A percentile compares a stretch with the other conserved stretches of the same genome.
Conservation (phyloP, 345 rosid species). For the Luvunga scandens region DNA sequence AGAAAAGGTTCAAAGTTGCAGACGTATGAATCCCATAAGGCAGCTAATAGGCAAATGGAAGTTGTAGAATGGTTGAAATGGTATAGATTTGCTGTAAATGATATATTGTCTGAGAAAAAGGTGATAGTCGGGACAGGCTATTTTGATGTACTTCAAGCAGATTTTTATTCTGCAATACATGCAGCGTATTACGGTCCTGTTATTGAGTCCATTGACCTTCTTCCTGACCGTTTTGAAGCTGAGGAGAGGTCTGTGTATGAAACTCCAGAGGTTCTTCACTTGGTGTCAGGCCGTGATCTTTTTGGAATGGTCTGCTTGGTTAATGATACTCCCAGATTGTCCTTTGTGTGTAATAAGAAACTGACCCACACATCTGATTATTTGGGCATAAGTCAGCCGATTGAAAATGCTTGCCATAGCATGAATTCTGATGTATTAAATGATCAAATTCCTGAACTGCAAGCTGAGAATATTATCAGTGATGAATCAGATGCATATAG, state of each 20-base stretch:
- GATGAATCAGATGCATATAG: constrained; percentile 65
- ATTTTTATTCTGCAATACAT: constrained; percentile 79
- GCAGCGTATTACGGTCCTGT: constrained; percentile 82
- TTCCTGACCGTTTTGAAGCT: constrained; percentile 91
- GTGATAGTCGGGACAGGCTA: constrained; percentile 66
- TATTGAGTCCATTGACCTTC: constrained; percentile 74
- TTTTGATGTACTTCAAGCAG: constrained; percentile 72
- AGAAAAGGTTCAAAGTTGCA: constrained; percentile 36
- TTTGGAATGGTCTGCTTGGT: constrained; percentile 84
- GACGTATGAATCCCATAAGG: constrained; percentile 37
- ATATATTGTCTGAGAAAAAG: constrained; percentile 66
- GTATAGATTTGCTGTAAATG: constrained; percentile 79
- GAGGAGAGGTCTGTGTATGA: constrained; percentile 88
- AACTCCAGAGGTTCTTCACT: constrained; percentile 75
- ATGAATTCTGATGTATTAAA: constrained; percentile 20
- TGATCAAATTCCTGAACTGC: constrained; percentile 32
- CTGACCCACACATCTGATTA: constrained; percentile 38
- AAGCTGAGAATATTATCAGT: constrained; percentile 24
- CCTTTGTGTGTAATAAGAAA: constrained; percentile 39
- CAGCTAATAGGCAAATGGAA: constrained; percentile 59
- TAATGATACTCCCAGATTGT: constrained; percentile 45
- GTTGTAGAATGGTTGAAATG: constrained; percentile 91
- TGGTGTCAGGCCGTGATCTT: constrained; percentile 89
- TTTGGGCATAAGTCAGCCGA: constrained; percentile 21
- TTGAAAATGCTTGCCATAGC: constrained; percentile 28